Conservation (phyloP, 495 filamentous ascomycete species). For the Entonaema liquescens region DNA sequence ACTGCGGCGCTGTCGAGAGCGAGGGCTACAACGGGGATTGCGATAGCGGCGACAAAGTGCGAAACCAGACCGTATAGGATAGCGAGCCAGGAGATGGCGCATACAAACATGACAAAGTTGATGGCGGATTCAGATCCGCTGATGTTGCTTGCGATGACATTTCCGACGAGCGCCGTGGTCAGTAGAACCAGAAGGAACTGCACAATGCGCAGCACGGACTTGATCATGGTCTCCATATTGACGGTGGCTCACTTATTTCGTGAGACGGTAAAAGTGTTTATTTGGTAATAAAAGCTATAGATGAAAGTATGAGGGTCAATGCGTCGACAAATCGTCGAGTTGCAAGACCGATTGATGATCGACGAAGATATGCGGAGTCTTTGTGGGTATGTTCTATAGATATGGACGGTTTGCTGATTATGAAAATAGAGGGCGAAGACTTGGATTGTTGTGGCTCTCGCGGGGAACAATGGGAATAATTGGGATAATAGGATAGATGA, state of each 20-base stretch:
- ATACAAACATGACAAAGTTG: constrained; percentile 62
- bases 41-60: constrained; percentile 44
- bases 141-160: constrained; percentile 57
- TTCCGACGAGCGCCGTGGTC: constrained; percentile 59
- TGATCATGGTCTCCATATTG: constrained; percentile 50
- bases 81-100: constrained; percentile 54
- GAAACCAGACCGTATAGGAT: constrained; percentile 50
- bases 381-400: constrained; percentile 6
- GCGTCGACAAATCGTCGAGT: neutral
- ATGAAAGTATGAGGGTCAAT: neutral
- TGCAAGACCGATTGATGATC: neutral
- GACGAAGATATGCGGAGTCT: neutral
- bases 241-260: neutral
- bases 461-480: constrained; percentile 2
- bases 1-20: constrained; percentile 50
- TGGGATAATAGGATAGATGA: constrained; percentile 1
- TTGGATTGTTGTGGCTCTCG: constrained; percentile 7
- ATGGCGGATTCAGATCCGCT: constrained; percentile 52
- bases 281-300: neutral
- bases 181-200: constrained; percentile 56
- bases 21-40: constrained; percentile 50
- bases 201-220: constrained; percentile 48
- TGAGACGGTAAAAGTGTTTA: neutral
- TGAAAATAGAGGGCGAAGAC: constrained; percentile 6
- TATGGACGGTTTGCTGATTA: neutral